Base-by-base conservation (phyloP, 1,284 basidiomycete species). In the Paramarasmius palmivorus region DNA sequence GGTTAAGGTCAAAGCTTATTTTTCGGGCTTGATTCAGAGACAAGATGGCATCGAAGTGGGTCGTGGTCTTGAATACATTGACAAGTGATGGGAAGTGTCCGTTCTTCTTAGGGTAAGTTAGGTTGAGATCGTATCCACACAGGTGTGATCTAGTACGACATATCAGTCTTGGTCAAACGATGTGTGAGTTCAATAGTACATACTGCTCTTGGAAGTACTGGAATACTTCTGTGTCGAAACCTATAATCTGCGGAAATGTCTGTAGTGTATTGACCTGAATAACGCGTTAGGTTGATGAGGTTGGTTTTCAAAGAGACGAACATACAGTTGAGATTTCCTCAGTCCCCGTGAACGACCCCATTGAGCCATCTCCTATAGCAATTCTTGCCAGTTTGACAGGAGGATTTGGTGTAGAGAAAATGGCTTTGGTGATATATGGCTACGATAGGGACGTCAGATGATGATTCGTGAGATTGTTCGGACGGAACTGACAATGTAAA, bases 231-330 rank as follows among this genome's bases (percentile, higher is more conserved):
- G 73, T 69, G 58, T 90, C 82, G 61, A 88, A 90, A 22, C 79
- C 82, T 42, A 90, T 87, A 26, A 90, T 69, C 65, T 89, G 86
- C 1, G 88, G 87, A 60, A 81, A 87, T 2, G 88, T 89, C 67
- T 87, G 79, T 9, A 90, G 67, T 20, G 83, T 72, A 47, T 66
- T 74, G 29, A 82, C 60, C 83, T 85, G 48, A 3, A n/a, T n/a
- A 58, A 15, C 47, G 19, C 56, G 4, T 17, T 49, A 15, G 40
- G 29, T 44, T 20, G 37, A 35, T 0, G 5, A 44, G 7, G 36
- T 50, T 52, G 37, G 34, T 36, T 26, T 23, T 2, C 25, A 17
- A 49, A 44, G 32, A 25, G 14, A 42, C 53, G 49, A 23, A 65
- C 76, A 59, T 61, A 88, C 82, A 9, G 80, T 76, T 14, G 84